Evolutionary conservation across 345 rosid genomes (phyloP).

Genomic region (Eucalyptus marginata): DNA sequence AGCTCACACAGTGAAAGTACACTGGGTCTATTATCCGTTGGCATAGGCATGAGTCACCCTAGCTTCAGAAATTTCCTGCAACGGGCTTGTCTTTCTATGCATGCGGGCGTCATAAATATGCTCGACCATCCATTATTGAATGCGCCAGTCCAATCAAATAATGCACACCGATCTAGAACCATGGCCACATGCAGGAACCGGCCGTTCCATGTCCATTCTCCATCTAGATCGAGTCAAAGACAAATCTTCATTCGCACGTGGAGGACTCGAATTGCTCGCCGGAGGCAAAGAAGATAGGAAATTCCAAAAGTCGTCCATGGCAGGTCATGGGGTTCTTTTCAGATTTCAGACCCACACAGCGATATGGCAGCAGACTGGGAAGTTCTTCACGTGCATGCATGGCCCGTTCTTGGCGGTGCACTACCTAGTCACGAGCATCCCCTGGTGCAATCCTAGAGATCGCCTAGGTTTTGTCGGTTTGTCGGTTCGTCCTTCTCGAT

Average conservation of each 20-base stretch:
- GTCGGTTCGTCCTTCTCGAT: not conserved
- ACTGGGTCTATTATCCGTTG: not conserved
- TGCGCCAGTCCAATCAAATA: not conserved
- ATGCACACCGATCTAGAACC: not conserved
- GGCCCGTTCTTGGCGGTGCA: not conserved
- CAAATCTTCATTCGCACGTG: not conserved
- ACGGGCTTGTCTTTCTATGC: not conserved
- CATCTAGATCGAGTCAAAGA: not conserved
- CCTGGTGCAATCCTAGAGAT: not conserved
- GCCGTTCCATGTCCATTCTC: not conserved
- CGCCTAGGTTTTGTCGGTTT: not conserved
- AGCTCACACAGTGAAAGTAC: not conserved
- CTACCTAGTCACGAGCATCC: not conserved
- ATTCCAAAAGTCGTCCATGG: not conserved
- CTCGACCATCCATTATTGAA: not conserved
- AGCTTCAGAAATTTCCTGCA: not conserved
- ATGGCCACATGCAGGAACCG: not conserved
- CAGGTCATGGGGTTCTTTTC: not conserved
- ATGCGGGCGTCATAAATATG: not conserved
- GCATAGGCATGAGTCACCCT: not conserved
- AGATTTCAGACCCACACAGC: not conserved
- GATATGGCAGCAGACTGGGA: not conserved
- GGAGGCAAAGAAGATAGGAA: not conserved
- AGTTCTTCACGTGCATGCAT: not conserved
- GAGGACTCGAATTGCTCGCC: not conserved